These are phyloP conservation scores for Saccharomycopsis oosterbeekiorum DNA, from an alignment of 805 yeast species.

Conservation along the genomic window DNA sequence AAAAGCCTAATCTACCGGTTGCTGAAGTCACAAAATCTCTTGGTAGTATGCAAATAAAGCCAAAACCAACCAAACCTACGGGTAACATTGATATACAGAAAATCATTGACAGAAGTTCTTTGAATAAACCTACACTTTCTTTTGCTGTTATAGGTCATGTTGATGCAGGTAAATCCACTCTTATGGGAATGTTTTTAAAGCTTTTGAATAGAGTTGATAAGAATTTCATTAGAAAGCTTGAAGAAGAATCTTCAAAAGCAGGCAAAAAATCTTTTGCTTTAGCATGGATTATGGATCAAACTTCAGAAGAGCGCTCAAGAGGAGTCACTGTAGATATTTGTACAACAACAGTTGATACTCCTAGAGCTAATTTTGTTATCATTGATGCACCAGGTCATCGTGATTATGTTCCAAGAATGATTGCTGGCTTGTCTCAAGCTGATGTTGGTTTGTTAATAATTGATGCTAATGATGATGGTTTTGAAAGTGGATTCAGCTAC, in stretches of 20 bases:
- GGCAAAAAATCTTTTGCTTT: slow-evolving; percentile 76
- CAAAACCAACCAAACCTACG: slow-evolving; percentile 32
- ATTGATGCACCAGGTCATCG: slow-evolving; percentile 82
- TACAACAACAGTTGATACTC: slow-evolving; percentile 55
- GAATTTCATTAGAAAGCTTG: slow-evolving; percentile 50
- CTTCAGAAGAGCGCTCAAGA: slow-evolving; percentile 60
- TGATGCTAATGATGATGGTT: slow-evolving; percentile 56
- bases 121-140: slow-evolving; percentile 45
- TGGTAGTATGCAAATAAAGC: slow-evolving; percentile 12
- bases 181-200: slow-evolving; percentile 62
- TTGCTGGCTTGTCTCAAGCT: slow-evolving; percentile 73
- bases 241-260: slow-evolving; percentile 51
- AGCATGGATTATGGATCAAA: slow-evolving; percentile 83
- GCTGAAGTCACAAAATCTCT: slow-evolving; percentile 1
- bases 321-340: slow-evolving; percentile 78
- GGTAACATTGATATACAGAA: slow-evolving; percentile 33
- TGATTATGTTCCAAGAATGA: slow-evolving; percentile 80
- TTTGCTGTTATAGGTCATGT: slow-evolving; percentile 81
- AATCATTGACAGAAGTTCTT: slow-evolving; percentile 25
- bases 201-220: slow-evolving; percentile 61
- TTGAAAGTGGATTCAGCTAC: slow-evolving; percentile 56
- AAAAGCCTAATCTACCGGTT: slow-evolving; percentile 13
- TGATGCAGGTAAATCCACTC: slow-evolving; percentile 77
- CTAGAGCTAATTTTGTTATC: slow-evolving; percentile 46
- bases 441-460: slow-evolving; percentile 66